Conservation (phyloP, 2,329 filamentous ascomycete species). For the Plenodomus biglobosus region DNA sequence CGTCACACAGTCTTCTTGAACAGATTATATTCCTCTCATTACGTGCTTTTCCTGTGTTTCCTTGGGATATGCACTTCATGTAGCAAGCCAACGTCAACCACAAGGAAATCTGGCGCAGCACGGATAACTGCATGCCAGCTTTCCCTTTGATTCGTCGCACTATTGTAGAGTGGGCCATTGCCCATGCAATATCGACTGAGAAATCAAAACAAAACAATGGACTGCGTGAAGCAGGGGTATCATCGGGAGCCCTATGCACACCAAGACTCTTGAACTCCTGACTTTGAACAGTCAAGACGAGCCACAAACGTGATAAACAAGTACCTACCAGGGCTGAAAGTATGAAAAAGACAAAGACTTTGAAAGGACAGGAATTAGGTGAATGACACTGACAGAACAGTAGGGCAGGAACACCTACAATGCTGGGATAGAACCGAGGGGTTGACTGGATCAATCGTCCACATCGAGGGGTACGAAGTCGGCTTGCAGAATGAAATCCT, state of each 20-base stretch:
- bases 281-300: conserved; percentile 16
- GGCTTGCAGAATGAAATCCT: conserved; percentile 34
- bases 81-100: conserved; percentile 8
- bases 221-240: conserved; percentile 24
- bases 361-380: conserved; percentile 18
- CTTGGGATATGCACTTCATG: background rate
- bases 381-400: background rate
- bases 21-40: conserved; percentile 15
- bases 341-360: conserved; percentile 9
- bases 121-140: background rate
- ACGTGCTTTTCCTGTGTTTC: conserved; percentile 17
- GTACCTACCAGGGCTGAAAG: conserved; percentile 20
- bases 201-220: conserved; percentile 12
- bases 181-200: background rate
- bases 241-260: conserved; percentile 23
- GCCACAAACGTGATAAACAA: conserved; percentile 7
- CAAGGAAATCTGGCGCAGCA: conserved; percentile 1
- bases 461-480: conserved; percentile 34
- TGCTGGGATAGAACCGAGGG: conserved; percentile 1
- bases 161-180: background rate
- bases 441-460: conserved; percentile 13
- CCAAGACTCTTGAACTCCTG: conserved; percentile 9
- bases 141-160: background rate
- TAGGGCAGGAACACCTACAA: conserved; percentile 19
- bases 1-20: background rate